Percentiles rank a stretch among this genome's conserved stretches.
Conservation (phyloP, 768 basidiomycete species). For the Baorangia bicolor region DNA sequence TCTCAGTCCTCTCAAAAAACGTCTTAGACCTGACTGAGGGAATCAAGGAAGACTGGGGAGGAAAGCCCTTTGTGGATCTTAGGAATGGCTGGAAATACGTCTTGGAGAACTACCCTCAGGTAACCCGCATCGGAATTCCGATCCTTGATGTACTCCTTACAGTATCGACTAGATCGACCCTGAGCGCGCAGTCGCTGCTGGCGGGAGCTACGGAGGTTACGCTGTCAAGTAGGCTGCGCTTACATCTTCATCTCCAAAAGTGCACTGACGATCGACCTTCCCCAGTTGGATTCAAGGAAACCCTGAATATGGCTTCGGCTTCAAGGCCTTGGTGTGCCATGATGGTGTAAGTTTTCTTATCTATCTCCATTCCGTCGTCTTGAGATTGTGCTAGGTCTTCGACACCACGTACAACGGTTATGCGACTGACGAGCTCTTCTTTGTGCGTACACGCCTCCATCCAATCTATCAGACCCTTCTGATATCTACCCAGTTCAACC, state of each 20-base stretch:
- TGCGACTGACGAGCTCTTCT: slow-evolving; percentile 89
- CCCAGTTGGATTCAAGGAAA: slow-evolving; percentile 93
- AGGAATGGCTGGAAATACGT: slow-evolving; percentile 72
- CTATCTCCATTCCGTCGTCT: not conserved
- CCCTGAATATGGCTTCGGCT: slow-evolving; percentile 81
- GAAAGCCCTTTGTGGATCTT: slow-evolving; percentile 80
- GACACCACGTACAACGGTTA: slow-evolving; percentile 79
- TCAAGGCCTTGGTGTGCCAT: slow-evolving; percentile 91
- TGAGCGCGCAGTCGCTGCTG: slow-evolving; percentile 71
- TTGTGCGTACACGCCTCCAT: slow-evolving; percentile 48
- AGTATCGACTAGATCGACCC: slow-evolving; percentile 53
- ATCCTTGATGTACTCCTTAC: not conserved
- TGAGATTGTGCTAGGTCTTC: slow-evolving; percentile 51
- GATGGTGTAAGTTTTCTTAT: slow-evolving; percentile 65
- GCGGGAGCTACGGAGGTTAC: slow-evolving; percentile 85
- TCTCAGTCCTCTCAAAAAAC: not conserved
- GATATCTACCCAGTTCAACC: slow-evolving; percentile 61
- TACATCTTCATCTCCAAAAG: not conserved
- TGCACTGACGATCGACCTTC: slow-evolving; percentile 3
- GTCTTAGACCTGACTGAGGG: slow-evolving; percentile 72
- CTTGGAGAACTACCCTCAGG: slow-evolving; percentile 68
- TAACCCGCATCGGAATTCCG: slow-evolving; percentile 21
- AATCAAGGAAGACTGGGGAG: slow-evolving; percentile 81
- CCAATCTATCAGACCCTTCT: not conserved
- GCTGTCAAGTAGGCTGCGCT: slow-evolving; percentile 70